Evolutionary conservation across 2,329 filamentous ascomycete genomes (phyloP).

Genomic region (Epichloe gansuensis): DNA sequence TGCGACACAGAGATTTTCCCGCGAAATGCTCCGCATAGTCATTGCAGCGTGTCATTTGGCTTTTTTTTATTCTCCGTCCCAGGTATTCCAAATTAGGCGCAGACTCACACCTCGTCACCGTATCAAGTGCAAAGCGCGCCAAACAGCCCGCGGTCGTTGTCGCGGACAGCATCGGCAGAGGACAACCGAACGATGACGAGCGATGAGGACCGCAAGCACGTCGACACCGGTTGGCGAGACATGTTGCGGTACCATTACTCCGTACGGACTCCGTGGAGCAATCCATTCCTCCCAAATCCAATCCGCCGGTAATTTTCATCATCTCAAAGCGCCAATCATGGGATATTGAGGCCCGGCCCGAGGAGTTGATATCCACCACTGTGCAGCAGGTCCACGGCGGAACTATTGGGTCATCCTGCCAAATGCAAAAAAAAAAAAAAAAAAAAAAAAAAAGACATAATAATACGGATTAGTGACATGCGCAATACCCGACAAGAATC

Average conservation of each 20-base stretch:
- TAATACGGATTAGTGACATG: too few species aligned
- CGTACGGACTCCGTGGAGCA: background rate
- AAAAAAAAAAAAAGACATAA: background rate
- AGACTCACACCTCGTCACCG: background rate
- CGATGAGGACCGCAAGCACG: too few species aligned
- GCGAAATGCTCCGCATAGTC: too few species aligned
- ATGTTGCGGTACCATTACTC: background rate
- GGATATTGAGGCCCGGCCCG: background rate
- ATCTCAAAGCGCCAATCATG: too few species aligned
- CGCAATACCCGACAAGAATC: too few species aligned
- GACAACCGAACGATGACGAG: background rate
- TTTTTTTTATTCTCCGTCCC: too few species aligned
- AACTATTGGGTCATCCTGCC: background rate
- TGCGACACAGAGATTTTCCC: too few species aligned
- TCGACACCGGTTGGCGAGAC: too few species aligned
- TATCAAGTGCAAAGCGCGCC: background rate
- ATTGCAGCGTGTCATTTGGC: too few species aligned
- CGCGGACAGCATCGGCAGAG: background rate
- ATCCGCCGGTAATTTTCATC: too few species aligned
- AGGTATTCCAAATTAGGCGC: too few species aligned
- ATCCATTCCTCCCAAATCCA: too few species aligned
- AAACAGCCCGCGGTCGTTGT: background rate
- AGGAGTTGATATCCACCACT: conserved; percentile 1
- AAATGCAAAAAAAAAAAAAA: background rate
- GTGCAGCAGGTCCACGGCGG: background rate